Evolutionary conservation across 129 eudicot species (phyloP), one percentile per base, ranked within the genome.

Genomic region (Dittrichia graveolens): DNA sequence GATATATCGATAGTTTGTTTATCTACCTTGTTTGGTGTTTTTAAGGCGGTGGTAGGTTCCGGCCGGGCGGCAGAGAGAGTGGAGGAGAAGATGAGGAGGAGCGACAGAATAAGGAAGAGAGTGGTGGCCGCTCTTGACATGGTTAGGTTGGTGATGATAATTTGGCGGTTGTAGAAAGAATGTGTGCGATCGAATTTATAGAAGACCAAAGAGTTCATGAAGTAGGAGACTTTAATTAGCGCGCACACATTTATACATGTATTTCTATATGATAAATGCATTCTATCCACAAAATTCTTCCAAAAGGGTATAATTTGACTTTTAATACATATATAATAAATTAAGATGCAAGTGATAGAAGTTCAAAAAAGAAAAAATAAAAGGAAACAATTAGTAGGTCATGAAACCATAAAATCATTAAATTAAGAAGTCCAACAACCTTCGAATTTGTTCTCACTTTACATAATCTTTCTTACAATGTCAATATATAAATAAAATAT

Each of bases 81-180:
- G 18, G 72, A 54, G 5, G 80, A 76, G 44, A 71, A 31, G 34
- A 53, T 19, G 53, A 77, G 64, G 37, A 78, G 65, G 66, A 78
- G 67, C 67, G 82, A 62, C 37, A 78, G 12, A 46, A 78, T 44
- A 43, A 78, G 38, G 82, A 78, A 43, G 59, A 78, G 37, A 6
- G 61, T n/a, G 60, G 78, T 71, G 67, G 73, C 14, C 71, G 73
- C 11, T 78, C 73, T 78, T 34, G 82, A 63, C 82, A 78, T 78
- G 61, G 50, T 61, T 72, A 7, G 45, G 45, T 66, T 53, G 41
- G 65, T 58, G 40, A 31, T 47, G 31, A 53, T 52, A 70, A 50
- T 61, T 41, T 52, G 66, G 77, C 34, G 57, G 48, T 70, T 71
- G 72, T 18, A 61, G 65, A 44, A 44, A 63, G 82, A 78, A 54